Percentiles rank a stretch among this genome's conserved stretches.
These are phyloP conservation scores for Naganishia antarctica DNA, from an alignment of 768 basidiomycete genomes.

Conservation along the genomic window DNA sequence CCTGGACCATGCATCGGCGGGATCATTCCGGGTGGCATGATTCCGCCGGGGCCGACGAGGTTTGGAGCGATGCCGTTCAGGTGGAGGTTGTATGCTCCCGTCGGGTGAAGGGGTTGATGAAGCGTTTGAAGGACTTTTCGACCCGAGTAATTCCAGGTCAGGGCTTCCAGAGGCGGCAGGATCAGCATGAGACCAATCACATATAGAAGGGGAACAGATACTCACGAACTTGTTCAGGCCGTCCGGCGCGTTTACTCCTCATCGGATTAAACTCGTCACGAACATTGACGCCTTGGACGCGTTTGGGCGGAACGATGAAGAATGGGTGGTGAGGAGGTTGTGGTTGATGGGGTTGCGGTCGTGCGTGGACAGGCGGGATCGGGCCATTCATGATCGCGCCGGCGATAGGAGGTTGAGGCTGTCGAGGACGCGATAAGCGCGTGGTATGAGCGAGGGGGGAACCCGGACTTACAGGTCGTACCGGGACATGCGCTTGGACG, in stretches of 20 bases:
- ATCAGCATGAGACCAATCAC: not conserved
- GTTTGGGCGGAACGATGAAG: conserved; percentile 73
- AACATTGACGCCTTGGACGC: conserved; percentile 68
- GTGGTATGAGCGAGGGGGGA: no score
- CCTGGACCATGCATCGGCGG: not conserved
- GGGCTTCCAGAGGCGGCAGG: not conserved
- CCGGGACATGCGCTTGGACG: no score
- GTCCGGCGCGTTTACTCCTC: conserved; percentile 56
- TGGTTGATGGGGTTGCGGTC: not conserved
- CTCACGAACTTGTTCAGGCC: conserved; percentile 9
- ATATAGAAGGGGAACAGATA: not conserved
- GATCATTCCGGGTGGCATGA: no score
- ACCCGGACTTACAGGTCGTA: no score
- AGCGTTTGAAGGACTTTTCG: not conserved
- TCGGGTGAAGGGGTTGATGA: conserved; percentile 15
- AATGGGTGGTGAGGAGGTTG: conserved; percentile 59
- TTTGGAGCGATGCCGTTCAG: conserved; percentile 7
- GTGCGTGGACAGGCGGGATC: no score
- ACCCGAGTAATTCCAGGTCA: conserved; percentile 11
- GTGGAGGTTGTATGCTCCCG: conserved; percentile 13
- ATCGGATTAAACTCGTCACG: conserved; percentile 98
- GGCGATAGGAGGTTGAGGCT: no score
- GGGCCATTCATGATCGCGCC: no score
- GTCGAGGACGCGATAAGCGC: no score
- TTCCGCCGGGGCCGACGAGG: not conserved